phyloP scores from a whole-genome alignment of 495 filamentous ascomycete genomes.

The Evernia prunastri region DNA sequence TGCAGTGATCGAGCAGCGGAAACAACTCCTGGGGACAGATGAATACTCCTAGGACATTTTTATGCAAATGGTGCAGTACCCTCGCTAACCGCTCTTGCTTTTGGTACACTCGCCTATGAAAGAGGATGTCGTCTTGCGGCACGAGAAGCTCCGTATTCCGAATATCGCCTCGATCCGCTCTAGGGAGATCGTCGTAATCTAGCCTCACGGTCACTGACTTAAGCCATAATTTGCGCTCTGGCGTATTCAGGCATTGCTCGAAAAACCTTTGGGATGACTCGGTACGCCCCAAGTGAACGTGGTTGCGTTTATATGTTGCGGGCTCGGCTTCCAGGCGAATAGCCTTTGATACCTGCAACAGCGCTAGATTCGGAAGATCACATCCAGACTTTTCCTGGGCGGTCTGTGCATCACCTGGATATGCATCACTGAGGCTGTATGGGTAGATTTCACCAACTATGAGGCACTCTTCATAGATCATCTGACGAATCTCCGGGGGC shows the following conservation, averaged over 20 bases:
- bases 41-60: neutral
- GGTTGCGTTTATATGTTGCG: slow-evolving; percentile 2
- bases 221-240: neutral
- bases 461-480: slow-evolving; percentile 13
- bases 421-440: slow-evolving; percentile 1
- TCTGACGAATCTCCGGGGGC: slow-evolving; percentile 15
- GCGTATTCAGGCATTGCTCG: neutral
- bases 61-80: neutral
- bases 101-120: neutral
- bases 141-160: neutral
- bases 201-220: neutral
- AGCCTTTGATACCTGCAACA: neutral
- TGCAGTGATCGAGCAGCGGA: neutral
- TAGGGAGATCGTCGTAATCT: neutral
- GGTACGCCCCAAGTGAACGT: neutral
- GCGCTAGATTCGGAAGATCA: neutral
- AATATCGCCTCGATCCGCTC: neutral
- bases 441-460: slow-evolving; percentile 14
- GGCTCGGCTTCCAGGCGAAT: slow-evolving; percentile 5
- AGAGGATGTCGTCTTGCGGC: neutral
- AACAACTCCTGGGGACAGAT: neutral
- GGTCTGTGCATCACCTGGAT: neutral
- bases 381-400: neutral
- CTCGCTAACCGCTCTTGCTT: neutral
- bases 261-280: neutral